Percentiles rank a stretch among this genome's conserved stretches.
phyloP scores from a whole-genome alignment of 2,329 filamentous ascomycete species.

The Nemania abortiva region DNA sequence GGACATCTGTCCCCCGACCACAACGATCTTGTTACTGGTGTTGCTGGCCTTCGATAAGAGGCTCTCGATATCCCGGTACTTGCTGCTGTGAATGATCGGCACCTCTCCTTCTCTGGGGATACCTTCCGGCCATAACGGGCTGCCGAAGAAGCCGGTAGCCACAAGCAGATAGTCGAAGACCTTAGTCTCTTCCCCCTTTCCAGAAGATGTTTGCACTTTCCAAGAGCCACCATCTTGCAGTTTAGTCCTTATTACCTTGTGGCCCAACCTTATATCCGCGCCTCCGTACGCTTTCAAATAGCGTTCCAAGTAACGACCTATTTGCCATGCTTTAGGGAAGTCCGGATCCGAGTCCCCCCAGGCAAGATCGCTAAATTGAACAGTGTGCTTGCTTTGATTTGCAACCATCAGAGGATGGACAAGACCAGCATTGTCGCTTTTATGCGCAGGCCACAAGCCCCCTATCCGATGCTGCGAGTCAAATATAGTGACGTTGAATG shows the following conservation, averaged over 20 bases:
- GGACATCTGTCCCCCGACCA: conserved; percentile 86
- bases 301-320: conserved; percentile 76
- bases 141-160: conserved; percentile 81
- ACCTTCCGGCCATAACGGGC: conserved; percentile 64
- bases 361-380: conserved; percentile 77
- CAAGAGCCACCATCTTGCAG: conserved; percentile 54
- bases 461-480: conserved; percentile 75
- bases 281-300: conserved; percentile 70
- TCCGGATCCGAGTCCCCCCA: conserved; percentile 73
- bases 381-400: conserved; percentile 83
- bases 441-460: conserved; percentile 78
- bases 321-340: conserved; percentile 81
- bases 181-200: conserved; percentile 56
- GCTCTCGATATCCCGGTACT: conserved; percentile 67
- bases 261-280: conserved; percentile 63
- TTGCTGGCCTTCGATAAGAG: conserved; percentile 57
- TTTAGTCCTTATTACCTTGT: conserved; percentile 58
- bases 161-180: conserved; percentile 79
- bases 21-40: conserved; percentile 71
- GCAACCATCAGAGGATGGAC: conserved; percentile 76
- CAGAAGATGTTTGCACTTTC: conserved; percentile 56
- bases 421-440: conserved; percentile 62
- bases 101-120: conserved; percentile 54
- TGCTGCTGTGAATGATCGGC: conserved; percentile 75
- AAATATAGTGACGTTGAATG: conserved; percentile 77